phyloP scores from a whole-genome alignment of 257 asterid genomes.

The Penstemon barbatus region DNA sequence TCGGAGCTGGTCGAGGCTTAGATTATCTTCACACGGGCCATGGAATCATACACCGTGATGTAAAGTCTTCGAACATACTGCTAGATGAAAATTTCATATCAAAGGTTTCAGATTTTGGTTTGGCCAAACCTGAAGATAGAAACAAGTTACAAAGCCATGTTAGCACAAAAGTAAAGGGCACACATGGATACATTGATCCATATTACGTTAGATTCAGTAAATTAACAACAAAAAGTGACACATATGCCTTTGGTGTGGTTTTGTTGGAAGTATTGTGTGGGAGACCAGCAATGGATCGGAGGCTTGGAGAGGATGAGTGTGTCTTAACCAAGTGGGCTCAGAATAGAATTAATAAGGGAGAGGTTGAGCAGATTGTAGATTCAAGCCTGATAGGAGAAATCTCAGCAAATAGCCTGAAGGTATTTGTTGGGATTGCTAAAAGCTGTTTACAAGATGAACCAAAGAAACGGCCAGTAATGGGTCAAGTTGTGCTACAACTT shows the following conservation, averaged over 20 bases:
- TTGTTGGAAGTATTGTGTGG: constrained; percentile 49
- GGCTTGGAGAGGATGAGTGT: constrained; percentile 33
- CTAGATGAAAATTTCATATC: too few relatives aligned
- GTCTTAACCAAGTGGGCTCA: too few relatives aligned
- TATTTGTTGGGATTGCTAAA: constrained; percentile 36
- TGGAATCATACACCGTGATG: too few relatives aligned
- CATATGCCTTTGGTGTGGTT: constrained; percentile 60
- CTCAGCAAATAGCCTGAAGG: constrained; percentile 37
- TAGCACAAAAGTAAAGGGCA: constrained; percentile 57
- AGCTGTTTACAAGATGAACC: constrained; percentile 52
- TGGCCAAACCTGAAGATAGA: too few relatives aligned
- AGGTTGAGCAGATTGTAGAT: too few relatives aligned
- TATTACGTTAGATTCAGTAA: constrained; percentile 41
- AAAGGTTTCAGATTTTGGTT: too few relatives aligned
- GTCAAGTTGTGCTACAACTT: constrained; percentile 46
- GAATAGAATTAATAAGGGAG: too few relatives aligned
- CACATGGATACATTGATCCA: constrained; percentile 56
- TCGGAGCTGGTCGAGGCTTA: too few relatives aligned
- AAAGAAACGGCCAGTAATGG: constrained; percentile 50
- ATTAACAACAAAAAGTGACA: constrained; percentile 49
- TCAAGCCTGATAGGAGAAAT: too few relatives aligned
- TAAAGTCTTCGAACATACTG: too few relatives aligned
- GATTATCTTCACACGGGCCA: too few relatives aligned
- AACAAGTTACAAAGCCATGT: too few relatives aligned
- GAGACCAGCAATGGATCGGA: constrained; percentile 45